Conservation (phyloP, 2,329 filamentous ascomycete genomes). For the Rutstroemia sp. region DNA sequence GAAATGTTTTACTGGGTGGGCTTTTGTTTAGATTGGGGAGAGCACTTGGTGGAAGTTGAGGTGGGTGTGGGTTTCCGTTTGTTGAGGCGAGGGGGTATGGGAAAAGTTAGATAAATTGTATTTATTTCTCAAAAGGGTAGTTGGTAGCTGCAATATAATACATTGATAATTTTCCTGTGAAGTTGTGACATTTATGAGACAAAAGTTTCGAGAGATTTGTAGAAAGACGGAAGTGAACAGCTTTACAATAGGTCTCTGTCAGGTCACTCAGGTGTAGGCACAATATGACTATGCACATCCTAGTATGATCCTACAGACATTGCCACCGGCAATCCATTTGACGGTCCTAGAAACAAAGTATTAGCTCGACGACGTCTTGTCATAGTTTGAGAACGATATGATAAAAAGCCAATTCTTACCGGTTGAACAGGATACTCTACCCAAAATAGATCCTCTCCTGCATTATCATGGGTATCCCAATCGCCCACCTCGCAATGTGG, state of each 20-base stretch:
- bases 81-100: background rate
- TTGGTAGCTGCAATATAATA: background rate
- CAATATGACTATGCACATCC: too few species aligned
- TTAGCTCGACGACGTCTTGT: background rate
- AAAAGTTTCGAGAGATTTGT: background rate
- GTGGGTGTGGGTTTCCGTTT: background rate
- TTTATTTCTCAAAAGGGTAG: background rate
- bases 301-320: background rate
- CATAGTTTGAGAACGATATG: background rate
- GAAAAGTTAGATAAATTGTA: background rate
- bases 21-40: conserved; percentile 35
- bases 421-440: background rate
- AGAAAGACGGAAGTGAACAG: too few species aligned
- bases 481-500: background rate
- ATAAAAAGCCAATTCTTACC: background rate
- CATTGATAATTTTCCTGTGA: too few species aligned
- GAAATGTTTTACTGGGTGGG: conserved; percentile 60
- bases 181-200: too few species aligned
- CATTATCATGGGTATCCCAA: background rate
- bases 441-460: background rate
- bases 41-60: background rate
- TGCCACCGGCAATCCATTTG: background rate
- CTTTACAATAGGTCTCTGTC: too few species aligned
- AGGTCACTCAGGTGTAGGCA: too few species aligned
- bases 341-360: background rate